Evolutionary conservation across 2,329 filamentous ascomycete species (phyloP), one percentile per base, ranked within the genome.

Genomic region (Colletotrichum sp.): DNA sequence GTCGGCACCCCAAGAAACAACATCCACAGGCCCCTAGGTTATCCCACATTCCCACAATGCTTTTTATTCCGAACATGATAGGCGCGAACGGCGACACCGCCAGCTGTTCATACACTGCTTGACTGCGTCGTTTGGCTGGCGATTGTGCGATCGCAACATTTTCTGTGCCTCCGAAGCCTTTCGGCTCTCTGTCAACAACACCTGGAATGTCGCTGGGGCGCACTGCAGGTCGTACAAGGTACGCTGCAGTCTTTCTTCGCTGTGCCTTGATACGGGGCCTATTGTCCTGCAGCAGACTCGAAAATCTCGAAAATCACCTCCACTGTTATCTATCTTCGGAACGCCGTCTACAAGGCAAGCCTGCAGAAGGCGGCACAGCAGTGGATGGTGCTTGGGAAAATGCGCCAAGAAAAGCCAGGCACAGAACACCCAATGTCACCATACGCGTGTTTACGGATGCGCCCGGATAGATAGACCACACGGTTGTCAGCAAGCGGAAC

Each of bases 41-140:
- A 27, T 71, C 30, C 59, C 59, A 66, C 39, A 70, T 59, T 67
- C 48, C 60, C 71, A 71, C 52, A 39, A 34, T n/a, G 52, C 60
- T 63, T 44, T 71, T 69, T 60, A 73, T 60, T n/a, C 44, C 70
- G 59, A 73, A 59, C 64, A 68, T 15, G 70, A 73, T 39, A 34
- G 22, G 57, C 32, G 52, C 25, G 22, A 57, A 55, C 57, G 30
- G 63, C 63, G 63, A 59, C 32, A 65, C 48, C 28, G 36, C 39
- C 32, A 55, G 39, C 59, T 19, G 59, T 13, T 55, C 65, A 55
- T 25, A n/a, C 27, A 36, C 36, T n/a, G 25, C 25, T 25, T 25
- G 25, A 25, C 25, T 25, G 52, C 44, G 44, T 48, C 44, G n/a
- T 48, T 22, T 48, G n/a, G n/a, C 44, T 22, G 44, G 44, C 44